Base-by-base conservation (phyloP, 441 rosid genomes). In the Brassica balearica region DNA sequence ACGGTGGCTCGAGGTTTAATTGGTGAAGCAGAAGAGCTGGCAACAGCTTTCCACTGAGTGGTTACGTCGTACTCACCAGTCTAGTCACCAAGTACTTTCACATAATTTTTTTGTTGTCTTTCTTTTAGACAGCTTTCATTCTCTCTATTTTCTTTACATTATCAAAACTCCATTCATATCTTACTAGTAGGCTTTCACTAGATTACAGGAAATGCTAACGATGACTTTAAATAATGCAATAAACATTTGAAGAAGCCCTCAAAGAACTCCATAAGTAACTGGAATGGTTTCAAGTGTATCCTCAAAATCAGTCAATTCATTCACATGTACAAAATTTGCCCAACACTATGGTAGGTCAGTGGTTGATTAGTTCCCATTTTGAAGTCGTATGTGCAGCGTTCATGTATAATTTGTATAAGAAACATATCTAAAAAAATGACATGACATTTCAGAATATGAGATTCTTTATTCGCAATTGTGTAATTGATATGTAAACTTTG, bases 11-110 rank as follows among this genome's bases (percentile, higher is more conserved):
- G 62, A 67, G 71, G 69, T 65, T 15, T 8, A 22, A 65, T 65
- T 38, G 68, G 55, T 41, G 71, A 67, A 67, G 36, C 71, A 46
- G 58, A 67, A 12, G 41, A 51, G 72, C 72, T 69, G 72, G 62
- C 43, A 29, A 53, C 72, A 69, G 72, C 72, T 69, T 3, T 69
- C 56, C 56, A 48, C 56, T 48, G 56, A 48, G 56, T 48, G 56
- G 14, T 48, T 48, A 5, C 56, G 56, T 48, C 56, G 56, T 48
- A 48, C 56, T 48, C 56, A 10, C 51, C 8, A 43, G 43, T 38
- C 43, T 38, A 32, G n/a, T 43, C 51, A 48, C 56, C 56, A 48
- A 48, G 36, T 29, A 64, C 51, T 74, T 41, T 32, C 59, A 19
- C 69, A 27, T 6, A 25, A 34, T 23, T 23, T 48, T 68, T 68